A percentile compares a stretch with the other conserved stretches of the same genome.
These are phyloP conservation scores for Phytophthora idaei DNA, from an alignment of 352 stramenopile species.

Conservation along the genomic window DNA sequence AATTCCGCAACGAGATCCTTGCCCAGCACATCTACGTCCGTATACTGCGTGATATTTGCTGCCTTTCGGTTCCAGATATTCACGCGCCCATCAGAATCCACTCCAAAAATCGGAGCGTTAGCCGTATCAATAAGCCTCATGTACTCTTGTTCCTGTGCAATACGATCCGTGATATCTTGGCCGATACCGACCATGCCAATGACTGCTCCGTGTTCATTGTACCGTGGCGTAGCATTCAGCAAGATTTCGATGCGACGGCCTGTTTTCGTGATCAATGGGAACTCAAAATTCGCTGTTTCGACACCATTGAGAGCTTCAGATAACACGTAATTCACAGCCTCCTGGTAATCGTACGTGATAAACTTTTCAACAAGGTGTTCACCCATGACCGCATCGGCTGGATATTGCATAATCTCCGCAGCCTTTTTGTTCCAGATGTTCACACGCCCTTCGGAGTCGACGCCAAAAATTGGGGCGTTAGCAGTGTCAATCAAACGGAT, in stretches of 20 bases:
- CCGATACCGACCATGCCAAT: constrained; percentile 70
- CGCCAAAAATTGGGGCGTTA: constrained; percentile 75
- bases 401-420: constrained; percentile 80
- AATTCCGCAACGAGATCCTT: constrained; percentile 51
- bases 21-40: constrained; percentile 79
- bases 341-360: constrained; percentile 64
- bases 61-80: constrained; percentile 85
- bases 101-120: constrained; percentile 78
- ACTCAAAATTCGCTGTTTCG: constrained; percentile 68
- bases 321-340: constrained; percentile 57
- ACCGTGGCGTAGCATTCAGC: constrained; percentile 58
- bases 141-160: constrained; percentile 76
- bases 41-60: constrained; percentile 77
- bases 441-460: constrained; percentile 67
- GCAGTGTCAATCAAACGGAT: constrained; percentile 42
- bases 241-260: constrained; percentile 53
- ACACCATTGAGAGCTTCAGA: constrained; percentile 61
- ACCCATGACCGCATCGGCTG: constrained; percentile 66
- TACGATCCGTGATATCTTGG: constrained; percentile 65
- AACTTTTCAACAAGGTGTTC: constrained; percentile 80
- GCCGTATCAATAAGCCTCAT: constrained; percentile 69
- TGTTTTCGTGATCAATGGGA: constrained; percentile 61
- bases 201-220: constrained; percentile 60
- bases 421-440: constrained; percentile 89
- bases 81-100: constrained; percentile 58